A percentile compares a stretch with the other conserved stretches of the same genome.
phyloP scores from a whole-genome alignment of 2,329 filamentous ascomycete genomes.

The Byssochlamys sp. region DNA sequence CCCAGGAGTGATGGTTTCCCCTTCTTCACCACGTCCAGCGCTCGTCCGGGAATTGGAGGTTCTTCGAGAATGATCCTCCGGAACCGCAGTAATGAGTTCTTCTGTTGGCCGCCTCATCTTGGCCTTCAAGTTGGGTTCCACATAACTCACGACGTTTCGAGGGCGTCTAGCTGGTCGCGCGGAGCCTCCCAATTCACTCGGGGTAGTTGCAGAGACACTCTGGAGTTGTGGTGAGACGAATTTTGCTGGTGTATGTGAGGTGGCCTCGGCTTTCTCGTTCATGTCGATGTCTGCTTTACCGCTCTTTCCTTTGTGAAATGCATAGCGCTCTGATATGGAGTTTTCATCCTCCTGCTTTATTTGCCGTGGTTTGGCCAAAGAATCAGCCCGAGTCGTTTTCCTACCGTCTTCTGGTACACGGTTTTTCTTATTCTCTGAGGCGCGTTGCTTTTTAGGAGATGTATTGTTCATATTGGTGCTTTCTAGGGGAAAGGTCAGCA shows the following conservation, averaged over 20 bases:
- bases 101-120: slow-evolving; percentile 78
- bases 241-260: neutral
- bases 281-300: neutral
- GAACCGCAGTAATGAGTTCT: slow-evolving; percentile 64
- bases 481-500: slow-evolving; percentile 28
- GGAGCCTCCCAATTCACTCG: slow-evolving; percentile 12
- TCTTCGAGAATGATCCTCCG: slow-evolving; percentile 41
- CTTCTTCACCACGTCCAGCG: slow-evolving; percentile 19
- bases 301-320: neutral
- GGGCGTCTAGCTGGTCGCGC: slow-evolving; percentile 58
- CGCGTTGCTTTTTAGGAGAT: slow-evolving; percentile 20
- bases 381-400: neutral
- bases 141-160: slow-evolving; percentile 64
- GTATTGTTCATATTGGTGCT: slow-evolving; percentile 39
- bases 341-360: neutral
- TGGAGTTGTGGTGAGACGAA: neutral
- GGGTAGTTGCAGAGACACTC: slow-evolving; percentile 19
- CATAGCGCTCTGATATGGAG: neutral
- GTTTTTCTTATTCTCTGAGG: slow-evolving; percentile 10
- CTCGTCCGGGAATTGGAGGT: slow-evolving; percentile 38
- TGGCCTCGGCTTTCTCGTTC: neutral
- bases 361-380: neutral
- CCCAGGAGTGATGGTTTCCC: neutral
- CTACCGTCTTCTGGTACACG: neutral
- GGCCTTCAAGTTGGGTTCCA: slow-evolving; percentile 68